Percentiles rank a stretch among this genome's conserved stretches.
phyloP scores from a whole-genome alignment of 2,329 filamentous ascomycete genomes.

The Dothidotthia symphoricarpi region DNA sequence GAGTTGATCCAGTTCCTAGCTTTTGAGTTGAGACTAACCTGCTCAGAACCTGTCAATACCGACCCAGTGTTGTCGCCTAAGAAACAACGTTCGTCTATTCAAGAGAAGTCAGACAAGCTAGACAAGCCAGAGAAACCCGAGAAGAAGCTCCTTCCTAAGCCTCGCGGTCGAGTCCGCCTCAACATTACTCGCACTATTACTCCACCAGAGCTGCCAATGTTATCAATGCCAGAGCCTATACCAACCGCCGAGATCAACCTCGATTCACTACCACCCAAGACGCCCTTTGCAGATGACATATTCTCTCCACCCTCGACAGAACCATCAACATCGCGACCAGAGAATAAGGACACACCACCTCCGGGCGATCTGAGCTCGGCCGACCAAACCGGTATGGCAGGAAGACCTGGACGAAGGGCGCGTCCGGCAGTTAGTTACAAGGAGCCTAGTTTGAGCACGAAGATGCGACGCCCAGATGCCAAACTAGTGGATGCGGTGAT shows the following conservation, averaged over 20 bases:
- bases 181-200: slow-evolving; percentile 27
- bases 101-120: slow-evolving; percentile 16
- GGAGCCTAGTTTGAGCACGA: slow-evolving; percentile 49
- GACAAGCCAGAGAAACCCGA: slow-evolving; percentile 32
- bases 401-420: slow-evolving; percentile 47
- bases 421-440: slow-evolving; percentile 51
- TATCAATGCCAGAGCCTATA: slow-evolving; percentile 23
- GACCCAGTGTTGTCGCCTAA: slow-evolving; percentile 46
- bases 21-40: slow-evolving; percentile 16
- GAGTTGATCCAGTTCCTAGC: slow-evolving; percentile 17
- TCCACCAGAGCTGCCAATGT: slow-evolving; percentile 18
- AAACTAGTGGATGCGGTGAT: slow-evolving; percentile 48
- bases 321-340: slow-evolving; percentile 39
- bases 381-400: slow-evolving; percentile 34
- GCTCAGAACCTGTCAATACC: slow-evolving; percentile 52
- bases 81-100: slow-evolving; percentile 35
- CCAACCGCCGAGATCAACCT: slow-evolving; percentile 31
- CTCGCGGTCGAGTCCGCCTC: slow-evolving; percentile 23
- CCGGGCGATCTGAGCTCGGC: slow-evolving; percentile 41
- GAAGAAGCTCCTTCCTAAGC: slow-evolving; percentile 26
- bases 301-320: slow-evolving; percentile 49
- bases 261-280: slow-evolving; percentile 43
- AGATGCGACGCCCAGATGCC: slow-evolving; percentile 51
- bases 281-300: slow-evolving; percentile 38
- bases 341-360: slow-evolving; percentile 46